Evolutionary conservation across 2,329 filamentous ascomycete genomes (phyloP).

Genomic region (Monilinia fructigena): DNA sequence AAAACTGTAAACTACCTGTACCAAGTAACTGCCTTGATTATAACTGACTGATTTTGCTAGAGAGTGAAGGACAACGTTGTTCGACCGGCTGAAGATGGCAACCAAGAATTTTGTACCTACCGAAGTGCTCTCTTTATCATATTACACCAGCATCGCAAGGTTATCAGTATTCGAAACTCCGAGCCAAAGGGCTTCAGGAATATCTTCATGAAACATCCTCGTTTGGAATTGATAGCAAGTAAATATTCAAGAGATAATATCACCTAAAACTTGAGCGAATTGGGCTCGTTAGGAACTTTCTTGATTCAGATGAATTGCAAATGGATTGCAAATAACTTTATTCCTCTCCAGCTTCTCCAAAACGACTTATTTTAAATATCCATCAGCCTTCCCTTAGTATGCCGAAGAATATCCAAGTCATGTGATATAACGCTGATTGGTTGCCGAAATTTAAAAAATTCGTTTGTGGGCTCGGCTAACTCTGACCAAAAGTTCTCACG

Average conservation of each 20-base stretch:
- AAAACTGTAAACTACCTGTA: neutral
- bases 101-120: neutral
- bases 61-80: neutral
- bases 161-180: neutral
- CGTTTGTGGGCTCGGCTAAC: conserved; percentile 24
- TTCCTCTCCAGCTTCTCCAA: too few species aligned
- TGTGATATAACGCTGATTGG: neutral
- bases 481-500: conserved; percentile 23
- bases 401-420: neutral
- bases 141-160: neutral
- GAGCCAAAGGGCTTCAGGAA: neutral
- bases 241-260: too few species aligned
- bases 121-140: neutral
- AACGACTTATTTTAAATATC: neutral
- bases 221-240: too few species aligned
- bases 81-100: neutral
- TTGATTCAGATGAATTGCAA: too few species aligned
- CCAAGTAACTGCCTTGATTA: neutral
- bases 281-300: too few species aligned
- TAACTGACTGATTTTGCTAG: neutral
- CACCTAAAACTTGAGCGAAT: too few species aligned
- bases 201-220: neutral
- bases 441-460: conserved; percentile 18
- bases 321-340: too few species aligned
- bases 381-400: neutral